Percentiles rank a stretch among this genome's conserved stretches.
These are phyloP conservation scores for Posidonia australis DNA, from an alignment of 106 monocot species.

Conservation along the genomic window DNA sequence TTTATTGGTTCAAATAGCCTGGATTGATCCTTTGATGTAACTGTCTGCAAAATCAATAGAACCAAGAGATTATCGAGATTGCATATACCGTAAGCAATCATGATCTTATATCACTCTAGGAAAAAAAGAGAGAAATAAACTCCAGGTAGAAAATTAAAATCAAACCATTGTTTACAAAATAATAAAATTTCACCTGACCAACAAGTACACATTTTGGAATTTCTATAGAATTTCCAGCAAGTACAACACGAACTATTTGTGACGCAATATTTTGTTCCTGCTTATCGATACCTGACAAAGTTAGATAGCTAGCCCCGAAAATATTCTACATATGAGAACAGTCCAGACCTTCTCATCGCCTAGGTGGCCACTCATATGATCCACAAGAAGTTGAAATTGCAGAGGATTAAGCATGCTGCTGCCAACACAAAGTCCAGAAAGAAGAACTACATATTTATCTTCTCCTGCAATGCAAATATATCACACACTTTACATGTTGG, in stretches of 20 bases:
- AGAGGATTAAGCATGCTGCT: slow-evolving; percentile 68
- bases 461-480: slow-evolving; percentile 38
- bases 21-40: slow-evolving; percentile 68
- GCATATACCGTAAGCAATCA: background rate
- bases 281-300: background rate
- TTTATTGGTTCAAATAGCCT: slow-evolving; percentile 81
- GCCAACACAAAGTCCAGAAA: slow-evolving; percentile 83
- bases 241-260: slow-evolving; percentile 72
- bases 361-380: slow-evolving; percentile 89
- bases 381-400: slow-evolving; percentile 93
- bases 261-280: slow-evolving; percentile 85
- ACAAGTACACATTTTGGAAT: slow-evolving; percentile 51
- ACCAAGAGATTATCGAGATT: background rate
- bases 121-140: slow-evolving; percentile 2
- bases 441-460: slow-evolving; percentile 85
- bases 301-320: background rate
- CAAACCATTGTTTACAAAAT: background rate
- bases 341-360: slow-evolving; percentile 77
- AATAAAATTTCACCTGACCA: slow-evolving; percentile 51
- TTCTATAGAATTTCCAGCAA: slow-evolving; percentile 87
- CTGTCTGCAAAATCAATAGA: slow-evolving; percentile 21
- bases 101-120: background rate
- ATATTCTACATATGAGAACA: background rate
- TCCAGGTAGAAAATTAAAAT: background rate
- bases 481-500: background rate